Conservation (phyloP, 306 rosid genomes). For the peach (Prunus persica) region DNA sequence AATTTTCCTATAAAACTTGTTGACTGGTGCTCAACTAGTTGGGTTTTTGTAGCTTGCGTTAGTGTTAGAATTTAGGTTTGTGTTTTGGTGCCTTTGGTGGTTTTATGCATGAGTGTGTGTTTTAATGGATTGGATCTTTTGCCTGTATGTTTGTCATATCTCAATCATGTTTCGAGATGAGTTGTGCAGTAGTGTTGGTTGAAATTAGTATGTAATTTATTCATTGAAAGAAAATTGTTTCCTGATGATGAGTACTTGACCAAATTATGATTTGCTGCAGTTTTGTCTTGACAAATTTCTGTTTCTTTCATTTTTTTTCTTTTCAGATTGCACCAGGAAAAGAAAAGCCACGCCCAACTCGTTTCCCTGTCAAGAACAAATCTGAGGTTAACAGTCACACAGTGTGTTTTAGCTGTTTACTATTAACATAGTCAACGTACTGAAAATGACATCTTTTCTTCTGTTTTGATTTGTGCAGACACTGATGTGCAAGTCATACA, state of each 20-base stretch:
- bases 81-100: neutral
- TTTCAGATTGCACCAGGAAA: constrained; percentile 54
- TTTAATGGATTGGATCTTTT: neutral
- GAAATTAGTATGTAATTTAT: neutral
- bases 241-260: neutral
- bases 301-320: neutral
- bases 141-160: neutral
- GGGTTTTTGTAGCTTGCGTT: neutral
- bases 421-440: neutral
- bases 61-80: neutral
- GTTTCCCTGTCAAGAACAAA: constrained; percentile 35
- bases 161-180: neutral
- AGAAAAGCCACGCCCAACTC: constrained; percentile 49
- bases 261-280: neutral
- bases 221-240: neutral
- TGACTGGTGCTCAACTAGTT: neutral
- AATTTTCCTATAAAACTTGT: neutral
- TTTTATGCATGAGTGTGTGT: neutral
- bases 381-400: constrained; percentile 42
- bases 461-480: constrained; percentile 22
- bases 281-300: constrained; percentile 12
- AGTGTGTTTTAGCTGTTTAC: neutral
- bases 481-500: constrained; percentile 24
- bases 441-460: neutral
- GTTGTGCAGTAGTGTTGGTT: neutral